A percentile compares a stretch with the other conserved stretches of the same genome.
phyloP scores from a whole-genome alignment of 2,329 filamentous ascomycete genomes.

The Penicillium sclerotiorum region DNA sequence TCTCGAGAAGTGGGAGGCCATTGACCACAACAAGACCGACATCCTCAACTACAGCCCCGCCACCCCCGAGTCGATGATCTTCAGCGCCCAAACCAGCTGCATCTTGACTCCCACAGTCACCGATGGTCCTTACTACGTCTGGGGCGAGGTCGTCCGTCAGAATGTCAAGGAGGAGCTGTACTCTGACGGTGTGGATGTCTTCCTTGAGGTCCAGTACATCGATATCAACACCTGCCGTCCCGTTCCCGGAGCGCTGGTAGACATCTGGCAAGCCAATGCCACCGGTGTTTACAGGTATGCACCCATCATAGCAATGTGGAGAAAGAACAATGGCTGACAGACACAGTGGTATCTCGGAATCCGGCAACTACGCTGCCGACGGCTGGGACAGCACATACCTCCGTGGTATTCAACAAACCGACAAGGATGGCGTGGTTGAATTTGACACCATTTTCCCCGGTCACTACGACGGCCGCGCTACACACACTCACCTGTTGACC shows the following conservation, averaged over 20 bases:
- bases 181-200: constrained; percentile 45
- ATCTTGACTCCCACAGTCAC: constrained; percentile 48
- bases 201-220: constrained; percentile 51
- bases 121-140: constrained; percentile 51
- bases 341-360: constrained; percentile 29
- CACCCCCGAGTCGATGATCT: constrained; percentile 36
- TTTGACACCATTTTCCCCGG: constrained; percentile 54
- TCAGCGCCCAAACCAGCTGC: constrained; percentile 48
- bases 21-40: constrained; percentile 44
- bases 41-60: constrained; percentile 28
- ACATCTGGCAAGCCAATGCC: constrained; percentile 53
- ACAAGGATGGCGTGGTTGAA: constrained; percentile 51
- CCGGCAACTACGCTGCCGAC: constrained; percentile 31
- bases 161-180: constrained; percentile 44
- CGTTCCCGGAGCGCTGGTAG: constrained; percentile 41
- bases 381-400: constrained; percentile 49
- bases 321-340: constrained; percentile 5
- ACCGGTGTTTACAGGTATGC: constrained; percentile 48
- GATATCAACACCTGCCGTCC: constrained; percentile 51
- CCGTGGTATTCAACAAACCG: constrained; percentile 52
- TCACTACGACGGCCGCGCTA: constrained; percentile 51
- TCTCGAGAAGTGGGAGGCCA: constrained; percentile 41
- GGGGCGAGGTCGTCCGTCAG: constrained; percentile 46
- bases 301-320: neutral
- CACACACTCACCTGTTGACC: constrained; percentile 55